Evolutionary conservation across 2,329 filamentous ascomycete species (phyloP).

Genomic region (Fusarium tanahbumbuense): DNA sequence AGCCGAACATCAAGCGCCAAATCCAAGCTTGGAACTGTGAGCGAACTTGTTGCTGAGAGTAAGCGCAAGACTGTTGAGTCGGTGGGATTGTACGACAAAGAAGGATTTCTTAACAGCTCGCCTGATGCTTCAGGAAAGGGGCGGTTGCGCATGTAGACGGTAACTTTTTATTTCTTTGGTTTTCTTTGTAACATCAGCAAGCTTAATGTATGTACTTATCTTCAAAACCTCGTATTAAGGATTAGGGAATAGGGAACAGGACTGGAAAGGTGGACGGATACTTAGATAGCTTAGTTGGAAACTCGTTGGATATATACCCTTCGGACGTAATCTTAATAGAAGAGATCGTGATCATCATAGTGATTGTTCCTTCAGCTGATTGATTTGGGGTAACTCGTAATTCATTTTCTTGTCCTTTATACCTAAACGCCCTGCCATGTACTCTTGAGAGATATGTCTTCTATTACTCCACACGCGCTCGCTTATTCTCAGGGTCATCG

Average conservation of each 20-base stretch:
- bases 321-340: constrained; percentile 44
- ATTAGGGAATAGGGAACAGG: background rate
- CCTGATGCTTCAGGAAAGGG: constrained; percentile 54
- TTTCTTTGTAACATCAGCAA: constrained; percentile 22
- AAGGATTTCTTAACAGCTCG: constrained; percentile 59
- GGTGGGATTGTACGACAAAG: constrained; percentile 58
- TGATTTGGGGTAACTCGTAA: constrained; percentile 7
- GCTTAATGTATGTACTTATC: constrained; percentile 26
- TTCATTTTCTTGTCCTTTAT: constrained; percentile 14
- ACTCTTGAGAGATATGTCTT: background rate
- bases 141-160: constrained; percentile 46
- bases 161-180: background rate
- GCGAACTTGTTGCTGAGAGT: constrained; percentile 42
- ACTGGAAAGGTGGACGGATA: background rate
- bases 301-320: constrained; percentile 40
- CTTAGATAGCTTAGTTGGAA: constrained; percentile 31
- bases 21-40: constrained; percentile 44
- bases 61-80: constrained; percentile 53
- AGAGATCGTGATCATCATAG: constrained; percentile 18
- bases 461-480: constrained; percentile 58
- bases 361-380: background rate
- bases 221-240: background rate
- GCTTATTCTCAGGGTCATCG: constrained; percentile 60
- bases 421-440: constrained; percentile 40
- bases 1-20: constrained; percentile 22